Conservation (phyloP, 495 filamentous ascomycete genomes). For the Thozetella sp. region DNA sequence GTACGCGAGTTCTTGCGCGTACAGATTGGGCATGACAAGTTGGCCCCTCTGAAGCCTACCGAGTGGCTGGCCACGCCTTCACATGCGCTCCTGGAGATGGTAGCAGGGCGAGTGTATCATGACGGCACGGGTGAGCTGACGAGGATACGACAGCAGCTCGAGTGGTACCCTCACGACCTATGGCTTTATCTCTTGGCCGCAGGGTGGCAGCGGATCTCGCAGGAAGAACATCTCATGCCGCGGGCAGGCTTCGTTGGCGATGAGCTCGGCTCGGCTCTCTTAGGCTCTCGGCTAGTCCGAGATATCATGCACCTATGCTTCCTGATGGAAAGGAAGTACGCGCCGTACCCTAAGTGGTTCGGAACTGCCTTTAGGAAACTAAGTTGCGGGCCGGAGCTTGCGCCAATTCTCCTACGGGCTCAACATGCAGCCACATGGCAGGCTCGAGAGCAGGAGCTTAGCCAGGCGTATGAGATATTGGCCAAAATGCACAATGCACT, state of each 20-base stretch:
- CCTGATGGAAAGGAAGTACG: neutral
- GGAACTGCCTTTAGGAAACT: neutral
- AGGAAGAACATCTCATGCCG: neutral
- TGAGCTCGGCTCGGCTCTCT: neutral
- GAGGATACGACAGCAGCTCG: neutral
- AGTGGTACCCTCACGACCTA: neutral
- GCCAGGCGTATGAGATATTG: neutral
- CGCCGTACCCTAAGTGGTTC: neutral
- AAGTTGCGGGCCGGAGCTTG: neutral
- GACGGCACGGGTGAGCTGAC: neutral
- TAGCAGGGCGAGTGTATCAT: neutral
- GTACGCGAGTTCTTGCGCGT: neutral
- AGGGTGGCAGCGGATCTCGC: neutral
- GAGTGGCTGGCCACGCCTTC: neutral
- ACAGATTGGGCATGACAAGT: neutral
- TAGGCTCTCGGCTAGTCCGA: neutral
- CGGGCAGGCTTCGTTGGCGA: neutral
- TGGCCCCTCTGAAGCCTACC: neutral
- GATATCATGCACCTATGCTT: neutral
- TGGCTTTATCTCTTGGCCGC: constrained; percentile 1
- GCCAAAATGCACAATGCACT: neutral
- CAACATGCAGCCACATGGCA: neutral
- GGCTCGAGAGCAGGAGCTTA: constrained; percentile 1
- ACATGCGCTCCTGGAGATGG: neutral
- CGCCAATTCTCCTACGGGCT: neutral